These are phyloP conservation scores for Aegilops umbellulata DNA, from an alignment of 176 grass and related monocot species.

Conservation along the genomic window DNA sequence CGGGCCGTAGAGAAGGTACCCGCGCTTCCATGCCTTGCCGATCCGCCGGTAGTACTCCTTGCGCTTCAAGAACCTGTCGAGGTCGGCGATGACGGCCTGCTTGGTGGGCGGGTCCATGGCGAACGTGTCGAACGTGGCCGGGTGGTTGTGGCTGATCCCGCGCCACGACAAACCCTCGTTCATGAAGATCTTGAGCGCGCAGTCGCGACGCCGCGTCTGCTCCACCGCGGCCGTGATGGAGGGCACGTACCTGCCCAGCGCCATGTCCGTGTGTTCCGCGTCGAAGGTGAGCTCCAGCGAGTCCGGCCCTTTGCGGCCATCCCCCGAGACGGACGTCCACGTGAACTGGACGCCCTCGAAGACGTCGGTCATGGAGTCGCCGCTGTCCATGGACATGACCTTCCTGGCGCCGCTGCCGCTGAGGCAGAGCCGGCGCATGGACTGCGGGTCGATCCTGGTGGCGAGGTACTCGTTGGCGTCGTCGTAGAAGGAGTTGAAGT, in stretches of 20 bases:
- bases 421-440: conserved; percentile 23
- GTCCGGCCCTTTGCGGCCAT: background rate
- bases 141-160: conserved; percentile 15
- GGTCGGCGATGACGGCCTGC: background rate
- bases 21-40: too few relatives aligned
- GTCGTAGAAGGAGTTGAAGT: conserved; percentile 6
- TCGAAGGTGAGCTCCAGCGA: conserved; percentile 32
- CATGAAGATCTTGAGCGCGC: conserved; percentile 34
- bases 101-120: conserved; percentile 35
- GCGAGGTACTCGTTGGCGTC: conserved; percentile 28
- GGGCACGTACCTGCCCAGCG: conserved; percentile 23
- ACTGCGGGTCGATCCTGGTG: conserved; percentile 20
- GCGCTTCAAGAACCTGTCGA: too few relatives aligned
- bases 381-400: conserved; percentile 26
- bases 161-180: conserved; percentile 4
- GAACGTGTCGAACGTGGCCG: conserved; percentile 35
- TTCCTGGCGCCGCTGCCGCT: background rate
- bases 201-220: background rate
- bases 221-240: background rate
- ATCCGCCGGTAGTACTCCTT: too few relatives aligned
- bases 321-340: conserved; percentile 1
- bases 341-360: conserved; percentile 37
- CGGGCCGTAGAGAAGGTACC: too few relatives aligned
- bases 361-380: conserved; percentile 22
- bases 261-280: conserved; percentile 3